Percentiles rank a stretch among this genome's conserved stretches.
Evolutionary conservation across 768 basidiomycete species (phyloP).

Genomic region (Panellus pusillus): DNA sequence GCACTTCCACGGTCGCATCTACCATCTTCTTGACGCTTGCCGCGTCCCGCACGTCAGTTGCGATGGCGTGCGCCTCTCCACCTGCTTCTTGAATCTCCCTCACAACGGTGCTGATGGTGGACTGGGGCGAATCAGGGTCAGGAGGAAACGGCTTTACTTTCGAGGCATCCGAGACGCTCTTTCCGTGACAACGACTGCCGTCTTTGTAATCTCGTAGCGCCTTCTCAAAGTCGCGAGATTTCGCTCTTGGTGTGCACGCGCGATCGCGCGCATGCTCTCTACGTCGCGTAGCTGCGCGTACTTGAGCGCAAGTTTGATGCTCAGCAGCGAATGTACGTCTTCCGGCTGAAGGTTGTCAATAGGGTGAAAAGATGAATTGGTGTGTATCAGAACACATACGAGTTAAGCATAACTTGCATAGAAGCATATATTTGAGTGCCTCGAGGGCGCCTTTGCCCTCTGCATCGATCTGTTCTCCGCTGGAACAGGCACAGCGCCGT

Average conservation of each 20-base stretch:
- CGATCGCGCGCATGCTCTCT: conserved; percentile 94
- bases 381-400: conserved; percentile 45
- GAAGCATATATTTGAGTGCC: conserved; percentile 95
- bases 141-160: conserved; percentile 18
- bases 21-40: conserved; percentile 12
- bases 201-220: conserved; percentile 84
- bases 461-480: conserved; percentile 63
- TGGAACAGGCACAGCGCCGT: conserved; percentile 14
- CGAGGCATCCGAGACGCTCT: conserved; percentile 17
- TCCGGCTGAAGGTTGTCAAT: conserved; percentile 64
- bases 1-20: conserved; percentile 1
- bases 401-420: conserved; percentile 99
- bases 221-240: conserved; percentile 87
- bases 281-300: conserved; percentile 88
- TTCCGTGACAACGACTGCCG: conserved; percentile 40
- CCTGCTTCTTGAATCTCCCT: conserved; percentile 21
- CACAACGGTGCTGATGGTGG: conserved; percentile 20
- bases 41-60: conserved; percentile 12
- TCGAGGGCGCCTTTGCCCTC: conserved; percentile 76
- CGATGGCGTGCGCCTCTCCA: conserved; percentile 14
- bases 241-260: conserved; percentile 89
- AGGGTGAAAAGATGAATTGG: not conserved
- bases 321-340: conserved; percentile 84
- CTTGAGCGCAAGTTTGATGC: conserved; percentile 84
- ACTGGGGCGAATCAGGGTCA: conserved; percentile 16